A percentile compares a stretch with the other conserved stretches of the same genome.
Conservation (phyloP, 2,329 filamentous ascomycete species). For the Colletotrichum lentis region DNA sequence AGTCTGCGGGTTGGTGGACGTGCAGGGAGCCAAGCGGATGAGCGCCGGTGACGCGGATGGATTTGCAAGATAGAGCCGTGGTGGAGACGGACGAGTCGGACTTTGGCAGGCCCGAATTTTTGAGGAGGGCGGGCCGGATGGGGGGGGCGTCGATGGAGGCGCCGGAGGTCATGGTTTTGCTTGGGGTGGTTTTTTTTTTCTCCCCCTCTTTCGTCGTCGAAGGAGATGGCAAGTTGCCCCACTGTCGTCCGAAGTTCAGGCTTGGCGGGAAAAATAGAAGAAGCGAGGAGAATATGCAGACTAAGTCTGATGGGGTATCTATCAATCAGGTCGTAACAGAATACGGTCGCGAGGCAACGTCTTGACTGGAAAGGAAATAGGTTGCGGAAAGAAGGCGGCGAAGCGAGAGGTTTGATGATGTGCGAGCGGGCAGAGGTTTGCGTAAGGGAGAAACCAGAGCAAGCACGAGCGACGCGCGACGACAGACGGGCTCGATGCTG, state of each 20-base stretch:
- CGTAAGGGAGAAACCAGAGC: background rate
- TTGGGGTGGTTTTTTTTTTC: background rate
- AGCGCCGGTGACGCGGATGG: constrained; percentile 51
- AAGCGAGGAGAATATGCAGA: background rate
- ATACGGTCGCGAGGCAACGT: constrained; percentile 1
- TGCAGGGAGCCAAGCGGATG: constrained; percentile 55
- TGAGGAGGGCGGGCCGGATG: constrained; percentile 32
- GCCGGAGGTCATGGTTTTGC: constrained; percentile 28
- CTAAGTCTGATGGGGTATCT: constrained; percentile 12
- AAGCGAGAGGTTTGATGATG: background rate
- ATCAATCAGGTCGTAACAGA: background rate
- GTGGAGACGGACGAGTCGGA: constrained; percentile 50
- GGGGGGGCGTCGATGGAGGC: constrained; percentile 38
- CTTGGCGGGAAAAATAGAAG: background rate
- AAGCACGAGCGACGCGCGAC: constrained; percentile 10
- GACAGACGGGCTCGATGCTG: background rate
- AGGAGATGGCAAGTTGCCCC: constrained; percentile 15
- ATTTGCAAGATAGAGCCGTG: constrained; percentile 43
- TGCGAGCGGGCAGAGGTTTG: background rate
- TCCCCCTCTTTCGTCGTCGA: background rate
- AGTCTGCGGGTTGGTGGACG: constrained; percentile 46
- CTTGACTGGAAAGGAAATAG: background rate
- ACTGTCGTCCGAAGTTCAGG: constrained; percentile 15
- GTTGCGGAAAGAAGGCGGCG: background rate
- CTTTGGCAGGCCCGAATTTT: constrained; percentile 45